These are phyloP conservation scores for Cryphonectria japonica DNA, from an alignment of 2,329 filamentous ascomycete genomes.

Conservation along the genomic window DNA sequence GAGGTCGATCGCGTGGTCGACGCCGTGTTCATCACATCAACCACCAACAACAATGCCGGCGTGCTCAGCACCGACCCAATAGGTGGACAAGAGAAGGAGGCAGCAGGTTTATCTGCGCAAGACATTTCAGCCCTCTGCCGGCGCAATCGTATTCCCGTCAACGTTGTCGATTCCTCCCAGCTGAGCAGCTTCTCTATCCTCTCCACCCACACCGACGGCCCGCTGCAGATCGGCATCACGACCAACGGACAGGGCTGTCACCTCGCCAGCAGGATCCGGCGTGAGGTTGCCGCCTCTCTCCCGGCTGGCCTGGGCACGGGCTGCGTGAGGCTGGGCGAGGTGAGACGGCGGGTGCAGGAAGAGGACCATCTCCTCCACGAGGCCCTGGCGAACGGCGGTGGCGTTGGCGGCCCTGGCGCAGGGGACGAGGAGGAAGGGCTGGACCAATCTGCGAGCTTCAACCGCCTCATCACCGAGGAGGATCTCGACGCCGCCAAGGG, in stretches of 20 bases:
- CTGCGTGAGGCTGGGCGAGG: constrained; percentile 75
- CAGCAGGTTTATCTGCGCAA: constrained; percentile 13
- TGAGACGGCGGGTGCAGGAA: constrained; percentile 72
- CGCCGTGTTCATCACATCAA: constrained; percentile 81
- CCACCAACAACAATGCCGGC: constrained; percentile 9
- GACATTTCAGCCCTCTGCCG: constrained; percentile 77
- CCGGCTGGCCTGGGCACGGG: constrained; percentile 76
- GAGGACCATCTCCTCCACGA: constrained; percentile 61
- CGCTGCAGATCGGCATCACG: constrained; percentile 91
- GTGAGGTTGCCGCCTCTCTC: constrained; percentile 82
- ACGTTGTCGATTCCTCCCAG: constrained; percentile 83
- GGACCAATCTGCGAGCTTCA: constrained; percentile 82
- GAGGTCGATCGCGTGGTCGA: constrained; percentile 82
- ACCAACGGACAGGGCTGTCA: constrained; percentile 96
- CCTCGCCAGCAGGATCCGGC: constrained; percentile 82
- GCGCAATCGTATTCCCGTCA: constrained; percentile 84
- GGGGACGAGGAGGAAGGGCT: constrained; percentile 63
- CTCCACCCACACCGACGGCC: constrained; percentile 86
- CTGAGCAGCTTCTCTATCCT: constrained; percentile 91
- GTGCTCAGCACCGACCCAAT: constrained; percentile 46
- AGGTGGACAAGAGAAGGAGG: constrained; percentile 44
- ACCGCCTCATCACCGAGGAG: constrained; percentile 75
- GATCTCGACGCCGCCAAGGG: constrained; percentile 76
- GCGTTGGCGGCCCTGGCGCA: not conserved
- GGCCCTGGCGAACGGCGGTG: constrained; percentile 36